These are phyloP conservation scores for Ophiostoma ips DNA, from an alignment of 2,329 filamentous ascomycete genomes.

Conservation along the genomic window DNA sequence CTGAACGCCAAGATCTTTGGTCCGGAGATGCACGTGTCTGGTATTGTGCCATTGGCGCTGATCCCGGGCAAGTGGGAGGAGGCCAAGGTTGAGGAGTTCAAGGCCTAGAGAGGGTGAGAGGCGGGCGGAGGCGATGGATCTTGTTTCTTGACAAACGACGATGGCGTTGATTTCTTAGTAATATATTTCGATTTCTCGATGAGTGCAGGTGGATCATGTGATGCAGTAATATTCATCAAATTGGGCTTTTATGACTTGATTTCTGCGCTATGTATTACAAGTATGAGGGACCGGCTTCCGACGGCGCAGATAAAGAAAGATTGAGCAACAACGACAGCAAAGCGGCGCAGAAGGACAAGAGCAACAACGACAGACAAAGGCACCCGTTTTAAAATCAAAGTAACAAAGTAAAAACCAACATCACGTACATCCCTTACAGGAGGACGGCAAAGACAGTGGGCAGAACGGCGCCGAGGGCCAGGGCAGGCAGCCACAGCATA, in stretches of 20 bases:
- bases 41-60: conserved; percentile 89
- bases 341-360: too few species aligned
- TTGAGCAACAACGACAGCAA: too few species aligned
- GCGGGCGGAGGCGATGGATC: not conserved
- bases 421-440: not conserved
- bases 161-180: not conserved
- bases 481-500: conserved; percentile 4
- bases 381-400: too few species aligned
- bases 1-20: conserved; percentile 54
- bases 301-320: not conserved
- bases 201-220: too few species aligned
- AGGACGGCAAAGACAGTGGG: conserved; percentile 7
- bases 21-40: conserved; percentile 88
- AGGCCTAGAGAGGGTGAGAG: conserved; percentile 25
- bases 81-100: conserved; percentile 48
- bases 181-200: conserved; percentile 1
- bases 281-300: too few species aligned
- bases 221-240: too few species aligned
- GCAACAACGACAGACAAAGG: not conserved
- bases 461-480: conserved; percentile 4
- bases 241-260: too few species aligned
- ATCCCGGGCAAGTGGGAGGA: conserved; percentile 49
- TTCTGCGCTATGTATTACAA: too few species aligned
- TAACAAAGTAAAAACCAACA: not conserved
- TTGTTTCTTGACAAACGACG: not conserved